Percentiles rank a stretch among this genome's conserved stretches.
These are phyloP conservation scores for Ramaria sp. DNA, from an alignment of 768 basidiomycete species.

Conservation along the genomic window DNA sequence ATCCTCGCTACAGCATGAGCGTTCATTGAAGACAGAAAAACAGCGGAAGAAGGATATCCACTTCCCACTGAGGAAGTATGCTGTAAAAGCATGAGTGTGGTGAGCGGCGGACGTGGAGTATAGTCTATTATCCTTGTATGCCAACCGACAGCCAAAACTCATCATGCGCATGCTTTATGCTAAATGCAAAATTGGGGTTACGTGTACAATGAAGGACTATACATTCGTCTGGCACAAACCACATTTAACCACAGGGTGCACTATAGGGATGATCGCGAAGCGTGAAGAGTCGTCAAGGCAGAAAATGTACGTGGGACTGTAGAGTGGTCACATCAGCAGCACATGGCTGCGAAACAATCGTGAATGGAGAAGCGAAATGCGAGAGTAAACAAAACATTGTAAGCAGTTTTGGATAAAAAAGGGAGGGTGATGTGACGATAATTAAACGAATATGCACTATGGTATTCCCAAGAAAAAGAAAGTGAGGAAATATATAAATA, in stretches of 20 bases:
- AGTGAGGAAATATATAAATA: background rate
- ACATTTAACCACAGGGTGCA: background rate
- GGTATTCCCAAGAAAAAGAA: background rate
- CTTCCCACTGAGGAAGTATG: conserved; percentile 91
- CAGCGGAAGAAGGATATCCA: conserved; percentile 91
- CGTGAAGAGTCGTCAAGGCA: background rate
- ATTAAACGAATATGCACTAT: background rate
- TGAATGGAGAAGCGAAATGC: too few relatives aligned
- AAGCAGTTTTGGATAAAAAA: background rate
- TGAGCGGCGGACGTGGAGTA: conserved; percentile 14
- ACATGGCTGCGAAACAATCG: too few relatives aligned
- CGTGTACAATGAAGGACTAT: background rate
- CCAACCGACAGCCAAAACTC: background rate
- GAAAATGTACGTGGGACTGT: background rate
- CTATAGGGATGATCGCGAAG: background rate
- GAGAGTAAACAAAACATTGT: background rate
- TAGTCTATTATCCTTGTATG: conserved; percentile 8
- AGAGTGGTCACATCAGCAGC: too few relatives aligned
- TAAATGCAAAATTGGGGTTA: background rate
- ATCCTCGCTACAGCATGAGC: conserved; percentile 58
- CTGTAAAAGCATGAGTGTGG: conserved; percentile 72
- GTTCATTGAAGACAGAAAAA: conserved; percentile 78
- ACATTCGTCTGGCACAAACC: background rate
- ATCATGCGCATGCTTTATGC: conserved; percentile 7
- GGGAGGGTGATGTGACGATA: background rate